phyloP scores from a whole-genome alignment of 2,329 filamentous ascomycete species.

The Clarireedia sp. region DNA sequence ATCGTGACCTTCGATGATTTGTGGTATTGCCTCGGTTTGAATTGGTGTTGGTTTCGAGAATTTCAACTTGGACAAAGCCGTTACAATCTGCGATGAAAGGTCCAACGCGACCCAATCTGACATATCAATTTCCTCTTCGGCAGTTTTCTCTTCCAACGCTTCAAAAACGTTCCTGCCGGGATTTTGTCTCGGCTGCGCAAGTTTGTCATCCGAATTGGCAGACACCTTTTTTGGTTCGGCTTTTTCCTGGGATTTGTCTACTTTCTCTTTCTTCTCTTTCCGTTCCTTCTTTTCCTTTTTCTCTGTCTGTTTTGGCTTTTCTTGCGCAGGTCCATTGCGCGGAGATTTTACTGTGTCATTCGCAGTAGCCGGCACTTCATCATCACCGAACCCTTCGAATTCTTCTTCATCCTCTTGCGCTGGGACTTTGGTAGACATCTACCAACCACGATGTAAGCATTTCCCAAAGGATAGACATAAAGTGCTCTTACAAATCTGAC shows the following conservation, averaged over 20 bases:
- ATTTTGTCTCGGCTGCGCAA: constrained; percentile 21
- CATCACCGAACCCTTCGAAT: constrained; percentile 42
- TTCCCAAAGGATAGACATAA: constrained; percentile 5
- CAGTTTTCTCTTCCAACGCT: constrained; percentile 45
- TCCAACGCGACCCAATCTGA: constrained; percentile 71
- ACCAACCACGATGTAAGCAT: constrained; percentile 11
- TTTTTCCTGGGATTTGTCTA: constrained; percentile 16
- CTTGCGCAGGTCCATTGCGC: no score
- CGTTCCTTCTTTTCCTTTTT: constrained; percentile 10
- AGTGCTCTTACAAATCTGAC: constrained; percentile 45
- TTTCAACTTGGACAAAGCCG: constrained; percentile 68
- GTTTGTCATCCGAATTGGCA: constrained; percentile 19
- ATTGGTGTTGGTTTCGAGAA: constrained; percentile 78
- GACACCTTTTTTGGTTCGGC: constrained; percentile 24
- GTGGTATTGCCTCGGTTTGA: constrained; percentile 71
- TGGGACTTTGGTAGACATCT: constrained; percentile 23
- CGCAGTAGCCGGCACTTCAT: constrained; percentile 27
- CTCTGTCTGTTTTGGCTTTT: constrained; percentile 1
- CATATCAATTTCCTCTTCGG: constrained; percentile 61
- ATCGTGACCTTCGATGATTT: constrained; percentile 75
- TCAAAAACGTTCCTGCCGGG: constrained; percentile 25
- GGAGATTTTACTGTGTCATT: not conserved
- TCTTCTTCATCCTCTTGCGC: constrained; percentile 43
- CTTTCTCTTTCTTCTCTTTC: constrained; percentile 19
- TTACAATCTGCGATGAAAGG: constrained; percentile 63